These are phyloP conservation scores for Psilocybe cyanescens DNA, from an alignment of 768 basidiomycete species.

Conservation along the genomic window DNA sequence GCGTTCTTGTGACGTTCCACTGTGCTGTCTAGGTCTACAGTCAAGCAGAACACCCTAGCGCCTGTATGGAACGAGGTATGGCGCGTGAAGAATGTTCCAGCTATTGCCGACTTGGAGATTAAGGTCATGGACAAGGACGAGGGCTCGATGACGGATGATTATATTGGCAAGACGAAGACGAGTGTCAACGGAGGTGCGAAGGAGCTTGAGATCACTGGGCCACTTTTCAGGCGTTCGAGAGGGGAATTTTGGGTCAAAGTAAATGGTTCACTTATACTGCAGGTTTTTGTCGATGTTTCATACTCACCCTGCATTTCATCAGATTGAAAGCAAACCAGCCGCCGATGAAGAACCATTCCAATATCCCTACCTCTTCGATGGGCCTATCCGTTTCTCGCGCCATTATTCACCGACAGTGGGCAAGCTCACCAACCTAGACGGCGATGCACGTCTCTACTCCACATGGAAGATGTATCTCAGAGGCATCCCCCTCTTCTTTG, in stretches of 20 bases:
- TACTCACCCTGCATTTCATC: neutral
- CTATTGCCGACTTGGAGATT: conserved; percentile 60
- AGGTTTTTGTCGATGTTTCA: neutral
- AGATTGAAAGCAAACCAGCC: conserved; percentile 63
- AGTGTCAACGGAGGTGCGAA: conserved; percentile 58
- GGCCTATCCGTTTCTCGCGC: conserved; percentile 71
- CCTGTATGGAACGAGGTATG: conserved; percentile 83
- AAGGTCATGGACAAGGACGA: conserved; percentile 73
- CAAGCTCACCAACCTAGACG: conserved; percentile 56
- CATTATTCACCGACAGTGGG: conserved; percentile 78
- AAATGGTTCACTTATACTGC: conserved; percentile 7
- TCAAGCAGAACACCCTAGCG: conserved; percentile 54
- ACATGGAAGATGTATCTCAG: conserved; percentile 81
- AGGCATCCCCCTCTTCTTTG: conserved; percentile 62
- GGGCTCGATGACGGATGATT: conserved; percentile 58
- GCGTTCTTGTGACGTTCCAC: neutral
- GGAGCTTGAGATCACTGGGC: conserved; percentile 64
- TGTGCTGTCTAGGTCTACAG: conserved; percentile 57
- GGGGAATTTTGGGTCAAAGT: conserved; percentile 79
- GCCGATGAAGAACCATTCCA: conserved; percentile 36
- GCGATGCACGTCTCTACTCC: conserved; percentile 64
- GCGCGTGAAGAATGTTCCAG: conserved; percentile 75
- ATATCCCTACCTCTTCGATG: conserved; percentile 70
- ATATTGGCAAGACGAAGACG: conserved; percentile 65
- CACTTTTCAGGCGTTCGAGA: conserved; percentile 47